These are phyloP conservation scores for Chenopodium quinoa DNA, from an alignment of 148 eudicot species.

Conservation along the genomic window DNA sequence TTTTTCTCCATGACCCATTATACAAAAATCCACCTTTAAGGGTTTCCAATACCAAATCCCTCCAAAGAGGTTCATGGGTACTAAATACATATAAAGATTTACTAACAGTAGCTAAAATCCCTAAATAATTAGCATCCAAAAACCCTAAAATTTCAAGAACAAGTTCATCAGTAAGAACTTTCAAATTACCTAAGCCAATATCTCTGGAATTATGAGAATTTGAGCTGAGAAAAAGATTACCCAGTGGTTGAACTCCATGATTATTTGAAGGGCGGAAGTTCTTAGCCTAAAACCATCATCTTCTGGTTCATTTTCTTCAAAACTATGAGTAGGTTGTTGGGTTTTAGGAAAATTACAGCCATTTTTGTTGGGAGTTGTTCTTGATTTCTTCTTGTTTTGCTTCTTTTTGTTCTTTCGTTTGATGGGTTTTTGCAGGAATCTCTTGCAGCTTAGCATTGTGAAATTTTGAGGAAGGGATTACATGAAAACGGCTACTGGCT, in stretches of 20 bases:
- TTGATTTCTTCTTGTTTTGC: constrained; percentile 14
- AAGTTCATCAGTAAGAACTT: constrained; percentile 73
- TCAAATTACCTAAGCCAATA: constrained; percentile 70
- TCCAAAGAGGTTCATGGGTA: constrained; percentile 89
- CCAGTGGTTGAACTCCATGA: constrained; percentile 83
- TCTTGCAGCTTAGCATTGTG: constrained; percentile 45
- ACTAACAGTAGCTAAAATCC: constrained; percentile 63
- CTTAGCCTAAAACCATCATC: constrained; percentile 59
- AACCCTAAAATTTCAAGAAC: constrained; percentile 79
- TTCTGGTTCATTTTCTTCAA: constrained; percentile 32
- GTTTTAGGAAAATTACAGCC: background rate
- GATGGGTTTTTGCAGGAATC: constrained; percentile 33
- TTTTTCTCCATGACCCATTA: constrained; percentile 71
- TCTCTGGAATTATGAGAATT: constrained; percentile 64
- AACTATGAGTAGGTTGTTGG: background rate
- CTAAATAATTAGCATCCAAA: constrained; percentile 60
- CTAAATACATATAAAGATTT: constrained; percentile 82
- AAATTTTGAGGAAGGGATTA: background rate
- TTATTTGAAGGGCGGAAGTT: constrained; percentile 44
- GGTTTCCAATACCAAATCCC: constrained; percentile 80
- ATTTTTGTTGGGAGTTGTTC: constrained; percentile 12
- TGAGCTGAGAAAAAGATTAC: constrained; percentile 67
- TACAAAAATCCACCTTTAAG: constrained; percentile 55
- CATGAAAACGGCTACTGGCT: background rate
- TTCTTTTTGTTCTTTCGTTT: constrained; percentile 26